Base-by-base conservation (phyloP, 805 yeast species). In the Yarrowia sp. region DNA sequence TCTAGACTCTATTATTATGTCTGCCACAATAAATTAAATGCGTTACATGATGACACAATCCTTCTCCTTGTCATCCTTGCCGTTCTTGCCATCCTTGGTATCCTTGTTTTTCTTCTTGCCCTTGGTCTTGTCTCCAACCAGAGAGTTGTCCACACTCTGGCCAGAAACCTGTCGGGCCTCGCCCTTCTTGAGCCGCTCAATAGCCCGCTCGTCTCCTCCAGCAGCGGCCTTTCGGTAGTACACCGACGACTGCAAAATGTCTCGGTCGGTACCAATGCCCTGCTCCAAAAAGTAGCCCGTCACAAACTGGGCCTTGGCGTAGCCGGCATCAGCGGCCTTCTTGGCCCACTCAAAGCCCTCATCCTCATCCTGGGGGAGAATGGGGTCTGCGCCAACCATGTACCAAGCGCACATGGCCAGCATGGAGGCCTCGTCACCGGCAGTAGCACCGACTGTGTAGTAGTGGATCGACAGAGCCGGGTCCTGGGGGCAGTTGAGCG, bases 391-490 rank as follows among this genome's bases (percentile, higher is more conserved):
- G 0, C 99, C 99, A 32, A 91, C 88, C 75, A 93, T 80, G 74
- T 93, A 95, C 98, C 98, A 95, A 1, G 98, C 97, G 75, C 98
- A 92, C 78, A 93, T 80, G 1, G 96, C 92, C 71, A 93, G 80
- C 96, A 93, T 95, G 10, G 96, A 87, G 55, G 84, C 86, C 0
- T 96, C 83, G 74, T 95, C 96, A 7, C 97, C 97, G 4, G 87
- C 87, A 35, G 87, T 74, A 0, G 98, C 97, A 0, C 97, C 97
- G 68, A 89, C 86, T 0, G 96, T 92, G 74, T 90, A 93, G 74
- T 92, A 93, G 74, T 95, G 98, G 48, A 95, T 90, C 0, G 96
- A 88, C 55, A 93, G 79, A 68, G 89, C 88, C 0, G 92, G 80
- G 74, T 95, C 96, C 67, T 85, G 88, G 1, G 90, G 89, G 11